Percentiles rank a stretch among this genome's conserved stretches.
Evolutionary conservation across 176 grass and related monocot species (phyloP).

Genomic region (Areca catechu): DNA sequence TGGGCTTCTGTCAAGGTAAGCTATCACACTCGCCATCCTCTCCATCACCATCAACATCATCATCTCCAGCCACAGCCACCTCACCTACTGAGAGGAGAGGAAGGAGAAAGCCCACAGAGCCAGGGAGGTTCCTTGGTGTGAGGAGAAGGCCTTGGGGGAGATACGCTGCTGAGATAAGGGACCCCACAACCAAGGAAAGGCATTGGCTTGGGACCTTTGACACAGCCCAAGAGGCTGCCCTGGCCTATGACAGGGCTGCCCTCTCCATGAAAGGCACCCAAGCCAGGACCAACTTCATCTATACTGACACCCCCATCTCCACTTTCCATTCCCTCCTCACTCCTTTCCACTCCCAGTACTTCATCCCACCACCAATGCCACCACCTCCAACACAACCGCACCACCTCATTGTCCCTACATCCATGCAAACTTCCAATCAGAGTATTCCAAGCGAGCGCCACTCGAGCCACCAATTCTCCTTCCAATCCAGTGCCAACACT

Average conservation of each 20-base stretch:
- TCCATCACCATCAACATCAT: slow-evolving; percentile 1
- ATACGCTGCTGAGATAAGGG: too few species aligned
- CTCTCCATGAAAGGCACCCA: too few species aligned
- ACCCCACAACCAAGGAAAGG: too few species aligned
- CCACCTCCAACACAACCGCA: background rate
- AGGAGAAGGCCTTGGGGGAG: slow-evolving; percentile 11
- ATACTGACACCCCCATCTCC: slow-evolving; percentile 4
- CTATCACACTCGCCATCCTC: background rate
- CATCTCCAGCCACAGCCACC: background rate
- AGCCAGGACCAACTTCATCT: background rate
- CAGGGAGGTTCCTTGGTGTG: slow-evolving; percentile 12
- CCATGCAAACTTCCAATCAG: slow-evolving; percentile 1
- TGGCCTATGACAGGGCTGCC: too few species aligned
- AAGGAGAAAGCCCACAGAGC: slow-evolving; percentile 5
- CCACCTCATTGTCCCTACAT: background rate
- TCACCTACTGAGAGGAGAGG: slow-evolving; percentile 13
- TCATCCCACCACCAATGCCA: background rate
- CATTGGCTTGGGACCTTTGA: too few species aligned
- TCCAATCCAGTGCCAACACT: background rate
- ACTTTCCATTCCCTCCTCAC: slow-evolving; percentile 13
- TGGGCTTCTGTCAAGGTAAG: background rate
- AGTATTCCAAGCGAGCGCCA: background rate
- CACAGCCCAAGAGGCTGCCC: too few species aligned
- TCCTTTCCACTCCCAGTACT: slow-evolving; percentile 7
- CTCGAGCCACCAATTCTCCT: background rate